Evolutionary conservation across 2,329 filamentous ascomycete genomes (phyloP), one percentile per base, ranked within the genome.

Genomic region (Westerdykella aurantiaca): DNA sequence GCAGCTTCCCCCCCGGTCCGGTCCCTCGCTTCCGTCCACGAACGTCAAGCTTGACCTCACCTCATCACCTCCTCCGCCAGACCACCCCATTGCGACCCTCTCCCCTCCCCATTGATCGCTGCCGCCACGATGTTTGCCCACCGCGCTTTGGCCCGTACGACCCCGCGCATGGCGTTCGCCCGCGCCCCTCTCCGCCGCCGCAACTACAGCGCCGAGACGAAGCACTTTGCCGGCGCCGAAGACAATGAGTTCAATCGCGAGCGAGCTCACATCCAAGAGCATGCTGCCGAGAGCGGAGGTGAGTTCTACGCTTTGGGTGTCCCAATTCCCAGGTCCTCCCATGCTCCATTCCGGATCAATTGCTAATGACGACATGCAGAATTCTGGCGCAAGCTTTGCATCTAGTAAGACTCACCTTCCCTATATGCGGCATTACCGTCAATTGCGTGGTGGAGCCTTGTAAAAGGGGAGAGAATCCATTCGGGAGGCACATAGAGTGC

Each of bases 191-290:
- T 79, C 58, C 85, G 87, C 76, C 58, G 57, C 50, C 82, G 86
- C 70, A 83, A 84, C 60, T 78, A 88, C 62, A 83, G 82, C 67
- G 83, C 79, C 74, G 75, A 78, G 60, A 69, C 73, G 52, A 75
- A 76, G 59, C 72, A 70, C 59, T 76, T 86, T 60, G 62, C 69
- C 38, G 81, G 83, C 61, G 68, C 77, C 46, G 76, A 77, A 69
- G 86, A 95, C 75, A 97, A 95, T 74, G 82, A 83, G 64, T 98
- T 97, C 80, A 84, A 94, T 77, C 83, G 85, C 64, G 93, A 98
- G 80, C 83, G 93, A 69, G 77, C 82, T 69, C 86, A 86, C 63
- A 86, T 95, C 67, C 90, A 94, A 79, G 82, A 88, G 61, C 93
- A 98, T 72, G 93, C 93, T 64, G 81, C 77, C 57, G 79, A 79